Conservation (phyloP, 2,329 filamentous ascomycete genomes). For the Penicillium brevicompactum region DNA sequence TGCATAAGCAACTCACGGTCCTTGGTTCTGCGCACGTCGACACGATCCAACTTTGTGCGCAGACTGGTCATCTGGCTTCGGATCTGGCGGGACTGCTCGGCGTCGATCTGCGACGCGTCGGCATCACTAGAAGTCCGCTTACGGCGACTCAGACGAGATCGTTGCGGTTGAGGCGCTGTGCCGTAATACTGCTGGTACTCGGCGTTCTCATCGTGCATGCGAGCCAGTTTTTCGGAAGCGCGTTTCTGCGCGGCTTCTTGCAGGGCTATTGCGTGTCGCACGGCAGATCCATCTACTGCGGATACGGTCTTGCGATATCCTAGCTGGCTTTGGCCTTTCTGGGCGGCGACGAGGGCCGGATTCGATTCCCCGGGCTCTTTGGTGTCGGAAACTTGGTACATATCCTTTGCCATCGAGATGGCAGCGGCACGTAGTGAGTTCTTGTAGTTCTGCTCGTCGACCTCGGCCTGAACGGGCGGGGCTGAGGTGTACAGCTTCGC, state of each 20-base stretch:
- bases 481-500: conserved; percentile 78
- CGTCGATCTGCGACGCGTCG: conserved; percentile 61
- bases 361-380: conserved; percentile 20
- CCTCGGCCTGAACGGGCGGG: conserved; percentile 71
- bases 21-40: conserved; percentile 55
- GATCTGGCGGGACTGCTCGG: conserved; percentile 70
- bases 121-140: conserved; percentile 70
- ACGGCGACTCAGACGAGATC: conserved; percentile 57
- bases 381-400: conserved; percentile 67
- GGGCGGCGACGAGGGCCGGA: conserved; percentile 31
- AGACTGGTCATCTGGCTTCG: conserved; percentile 78
- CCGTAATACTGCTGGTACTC: conserved; percentile 79
- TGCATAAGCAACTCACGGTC: conserved; percentile 77
- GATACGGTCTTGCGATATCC: conserved; percentile 35
- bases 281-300: conserved; percentile 24
- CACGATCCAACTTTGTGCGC: conserved; percentile 61
- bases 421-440: conserved; percentile 79
- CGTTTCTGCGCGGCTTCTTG: conserved; percentile 87
- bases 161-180: conserved; percentile 49
- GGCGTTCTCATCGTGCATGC: conserved; percentile 71
- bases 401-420: conserved; percentile 83
- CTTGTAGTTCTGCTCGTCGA: conserved; percentile 71
- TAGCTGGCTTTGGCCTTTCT: conserved; percentile 37
- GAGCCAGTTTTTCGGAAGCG: conserved; percentile 79
- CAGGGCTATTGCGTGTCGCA: conserved; percentile 51